Conservation (phyloP, 2,329 filamentous ascomycete species). For the Sclerotinia nivalis region DNA sequence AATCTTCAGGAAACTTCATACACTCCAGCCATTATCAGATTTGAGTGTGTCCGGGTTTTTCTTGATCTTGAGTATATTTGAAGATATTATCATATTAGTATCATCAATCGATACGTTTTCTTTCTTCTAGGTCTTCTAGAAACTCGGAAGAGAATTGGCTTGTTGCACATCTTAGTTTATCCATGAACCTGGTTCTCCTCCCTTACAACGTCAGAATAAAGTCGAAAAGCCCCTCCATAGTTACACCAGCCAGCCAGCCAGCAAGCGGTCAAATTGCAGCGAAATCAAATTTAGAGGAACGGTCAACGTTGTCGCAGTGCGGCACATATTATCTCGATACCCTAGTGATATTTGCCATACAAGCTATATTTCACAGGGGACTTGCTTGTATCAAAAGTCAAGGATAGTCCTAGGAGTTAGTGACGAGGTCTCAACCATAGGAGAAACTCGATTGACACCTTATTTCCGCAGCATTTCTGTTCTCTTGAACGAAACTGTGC, state of each 20-base stretch:
- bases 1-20: background rate
- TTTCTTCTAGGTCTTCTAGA: constrained; percentile 18
- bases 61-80: background rate
- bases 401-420: constrained; percentile 37
- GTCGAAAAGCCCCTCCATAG: constrained; percentile 6
- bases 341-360: constrained; percentile 33
- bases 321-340: constrained; percentile 23
- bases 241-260: background rate
- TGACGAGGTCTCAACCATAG: constrained; percentile 34
- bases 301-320: constrained; percentile 22
- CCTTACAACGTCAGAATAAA: constrained; percentile 16
- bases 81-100: background rate
- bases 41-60: background rate
- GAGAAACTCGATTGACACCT: constrained; percentile 15
- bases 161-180: background rate
- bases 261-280: background rate
- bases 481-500: constrained; percentile 16
- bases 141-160: constrained; percentile 1
- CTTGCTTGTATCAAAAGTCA: constrained; percentile 35
- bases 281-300: constrained; percentile 12
- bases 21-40: background rate
- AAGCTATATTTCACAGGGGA: constrained; percentile 35
- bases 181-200: constrained; percentile 17
- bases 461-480: constrained; percentile 20
- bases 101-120: background rate